Percentiles rank a stretch among this genome's conserved stretches.
Evolutionary conservation across 805 yeast genomes (phyloP).

Genomic region (Candida vartiovaarae): DNA sequence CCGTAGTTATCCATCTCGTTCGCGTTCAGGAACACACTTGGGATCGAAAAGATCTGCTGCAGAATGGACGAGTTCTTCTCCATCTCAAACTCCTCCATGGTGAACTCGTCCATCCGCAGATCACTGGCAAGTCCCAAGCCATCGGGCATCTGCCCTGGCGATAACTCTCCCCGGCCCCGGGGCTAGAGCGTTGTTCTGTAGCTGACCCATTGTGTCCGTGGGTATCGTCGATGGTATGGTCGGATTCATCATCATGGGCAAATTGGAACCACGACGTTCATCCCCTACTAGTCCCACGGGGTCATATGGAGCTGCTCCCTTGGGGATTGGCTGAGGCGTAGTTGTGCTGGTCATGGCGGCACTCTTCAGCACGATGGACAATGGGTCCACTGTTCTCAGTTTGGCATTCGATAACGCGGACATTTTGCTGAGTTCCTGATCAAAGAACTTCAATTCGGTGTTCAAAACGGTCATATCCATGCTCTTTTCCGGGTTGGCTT

Average conservation of each 20-base stretch:
- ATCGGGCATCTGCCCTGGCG: neutral
- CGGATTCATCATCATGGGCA: conserved; percentile 1
- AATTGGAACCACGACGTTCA: neutral
- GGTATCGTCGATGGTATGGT: neutral
- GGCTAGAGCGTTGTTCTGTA: no score
- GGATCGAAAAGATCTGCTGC: conserved; percentile 13
- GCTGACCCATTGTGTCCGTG: no score
- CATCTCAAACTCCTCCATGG: conserved; percentile 8
- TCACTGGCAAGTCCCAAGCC: neutral
- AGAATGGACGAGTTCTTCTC: conserved; percentile 8
- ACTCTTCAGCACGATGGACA: neutral
- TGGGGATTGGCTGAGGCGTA: no score
- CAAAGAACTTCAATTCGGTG: conserved; percentile 3
- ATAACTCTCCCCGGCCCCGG: no score
- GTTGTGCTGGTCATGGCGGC: no score
- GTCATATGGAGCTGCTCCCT: neutral
- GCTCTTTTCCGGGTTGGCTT: neutral
- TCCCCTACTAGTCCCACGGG: neutral
- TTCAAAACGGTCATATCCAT: conserved; percentile 3
- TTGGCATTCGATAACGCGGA: neutral
- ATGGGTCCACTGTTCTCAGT: conserved; percentile 3
- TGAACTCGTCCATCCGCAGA: neutral
- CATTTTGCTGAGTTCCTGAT: neutral
- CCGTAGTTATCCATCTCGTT: conserved; percentile 1
- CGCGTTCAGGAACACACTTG: conserved; percentile 10